Conservation (phyloP, 2,329 filamentous ascomycete genomes). For the Alternaria angustiovoidea region DNA sequence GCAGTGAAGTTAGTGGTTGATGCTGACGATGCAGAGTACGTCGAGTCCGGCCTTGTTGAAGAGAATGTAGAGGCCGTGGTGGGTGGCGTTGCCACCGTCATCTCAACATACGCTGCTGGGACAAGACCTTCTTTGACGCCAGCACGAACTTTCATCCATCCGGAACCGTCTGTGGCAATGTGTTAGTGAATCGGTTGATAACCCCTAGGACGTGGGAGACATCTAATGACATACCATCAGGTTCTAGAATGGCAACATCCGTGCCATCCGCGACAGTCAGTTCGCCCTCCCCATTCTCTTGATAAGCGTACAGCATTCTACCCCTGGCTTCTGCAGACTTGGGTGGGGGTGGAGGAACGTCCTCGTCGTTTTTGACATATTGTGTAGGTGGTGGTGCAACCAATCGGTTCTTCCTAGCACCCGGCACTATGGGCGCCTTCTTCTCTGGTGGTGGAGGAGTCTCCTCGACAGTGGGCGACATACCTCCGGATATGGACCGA, state of each 20-base stretch:
- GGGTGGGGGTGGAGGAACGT: slow-evolving; percentile 44
- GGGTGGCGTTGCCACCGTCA: slow-evolving; percentile 56
- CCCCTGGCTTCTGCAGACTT: slow-evolving; percentile 68
- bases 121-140: slow-evolving; percentile 84
- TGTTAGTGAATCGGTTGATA: slow-evolving; percentile 30
- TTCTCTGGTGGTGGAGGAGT: slow-evolving; percentile 47
- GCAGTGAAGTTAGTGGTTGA: slow-evolving; percentile 64
- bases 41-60: slow-evolving; percentile 61
- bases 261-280: slow-evolving; percentile 80
- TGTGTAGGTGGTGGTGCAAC: slow-evolving; percentile 86
- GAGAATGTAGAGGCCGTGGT: slow-evolving; percentile 40
- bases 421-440: slow-evolving; percentile 37
- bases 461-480: slow-evolving; percentile 62
- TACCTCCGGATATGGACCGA: slow-evolving; percentile 73
- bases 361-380: slow-evolving; percentile 74
- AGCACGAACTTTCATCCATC: slow-evolving; percentile 86
- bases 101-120: slow-evolving; percentile 84
- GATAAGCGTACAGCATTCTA: slow-evolving; percentile 90
- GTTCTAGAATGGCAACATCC: slow-evolving; percentile 79
- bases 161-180: slow-evolving; percentile 74
- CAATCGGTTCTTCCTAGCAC: slow-evolving; percentile 69
- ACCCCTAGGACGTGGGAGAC: slow-evolving; percentile 24
- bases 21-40: slow-evolving; percentile 79
- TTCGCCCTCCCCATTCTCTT: slow-evolving; percentile 82
- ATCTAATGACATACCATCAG: slow-evolving; percentile 74